Evolutionary conservation across 805 yeast genomes (phyloP).

Genomic region (Cyberlindnera subsufficiens): DNA sequence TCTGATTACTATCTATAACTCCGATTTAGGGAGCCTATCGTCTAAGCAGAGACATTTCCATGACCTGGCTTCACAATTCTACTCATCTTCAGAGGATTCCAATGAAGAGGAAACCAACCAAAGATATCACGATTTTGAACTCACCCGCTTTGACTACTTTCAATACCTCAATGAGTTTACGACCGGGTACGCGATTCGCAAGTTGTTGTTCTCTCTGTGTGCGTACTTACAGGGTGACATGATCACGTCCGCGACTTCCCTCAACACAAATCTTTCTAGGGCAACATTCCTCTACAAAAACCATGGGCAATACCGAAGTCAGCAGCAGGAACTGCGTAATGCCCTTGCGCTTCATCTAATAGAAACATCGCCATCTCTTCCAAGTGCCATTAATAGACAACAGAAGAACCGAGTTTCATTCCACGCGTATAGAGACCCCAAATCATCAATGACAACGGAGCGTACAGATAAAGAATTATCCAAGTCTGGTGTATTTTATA

Average conservation of each 20-base stretch:
- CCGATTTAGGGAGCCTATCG: constrained; percentile 14
- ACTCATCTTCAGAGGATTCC: background rate
- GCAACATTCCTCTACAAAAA: constrained; percentile 11
- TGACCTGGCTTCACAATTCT: constrained; percentile 9
- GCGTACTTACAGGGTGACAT: constrained; percentile 5
- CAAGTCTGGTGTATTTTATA: constrained; percentile 7
- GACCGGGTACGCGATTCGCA: constrained; percentile 20
- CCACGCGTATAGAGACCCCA: background rate
- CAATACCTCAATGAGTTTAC: constrained; percentile 29
- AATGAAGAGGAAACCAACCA: constrained; percentile 4
- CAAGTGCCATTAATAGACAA: background rate
- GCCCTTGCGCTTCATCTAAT: background rate
- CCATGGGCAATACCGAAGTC: constrained; percentile 7
- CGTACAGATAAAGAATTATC: background rate
- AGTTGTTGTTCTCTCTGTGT: constrained; percentile 9
- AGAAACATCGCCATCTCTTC: background rate
- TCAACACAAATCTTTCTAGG: constrained; percentile 3
- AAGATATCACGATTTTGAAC: constrained; percentile 34
- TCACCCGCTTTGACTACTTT: constrained; percentile 40
- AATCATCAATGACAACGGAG: background rate
- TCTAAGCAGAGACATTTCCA: constrained; percentile 9
- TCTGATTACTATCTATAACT: constrained; percentile 11
- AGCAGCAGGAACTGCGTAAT: constrained; percentile 6
- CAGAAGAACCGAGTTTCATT: background rate
- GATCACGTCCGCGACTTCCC: background rate